Conservation (phyloP, 2,329 filamentous ascomycete species). For the Clonostachys chloroleuca region DNA sequence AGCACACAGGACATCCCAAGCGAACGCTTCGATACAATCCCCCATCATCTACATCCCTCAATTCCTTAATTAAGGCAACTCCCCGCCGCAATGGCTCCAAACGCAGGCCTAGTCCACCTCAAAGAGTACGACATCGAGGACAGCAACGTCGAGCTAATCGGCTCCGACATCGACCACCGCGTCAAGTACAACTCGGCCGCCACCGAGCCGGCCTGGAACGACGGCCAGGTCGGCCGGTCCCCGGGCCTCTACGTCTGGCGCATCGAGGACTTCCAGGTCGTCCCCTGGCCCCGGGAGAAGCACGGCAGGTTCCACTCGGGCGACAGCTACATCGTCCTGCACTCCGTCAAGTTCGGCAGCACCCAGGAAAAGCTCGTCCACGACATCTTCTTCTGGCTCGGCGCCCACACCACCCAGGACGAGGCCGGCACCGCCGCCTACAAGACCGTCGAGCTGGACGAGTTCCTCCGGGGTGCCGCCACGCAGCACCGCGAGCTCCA, state of each 20-base stretch:
- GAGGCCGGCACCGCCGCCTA: conserved; percentile 66
- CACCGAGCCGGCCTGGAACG: conserved; percentile 64
- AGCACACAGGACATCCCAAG: no score
- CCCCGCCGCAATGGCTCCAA: conserved; percentile 45
- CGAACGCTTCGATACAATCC: neutral
- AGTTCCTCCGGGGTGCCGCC: conserved; percentile 57
- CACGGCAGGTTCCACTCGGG: conserved; percentile 62
- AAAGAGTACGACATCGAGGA: conserved; percentile 65
- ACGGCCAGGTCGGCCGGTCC: conserved; percentile 44
- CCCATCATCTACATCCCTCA: neutral
- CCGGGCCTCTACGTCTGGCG: conserved; percentile 60
- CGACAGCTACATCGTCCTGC: conserved; percentile 63
- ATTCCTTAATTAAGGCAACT: neutral
- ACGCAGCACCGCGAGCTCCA: conserved; percentile 64
- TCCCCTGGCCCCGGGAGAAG: conserved; percentile 52
- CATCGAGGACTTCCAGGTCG: conserved; percentile 62
- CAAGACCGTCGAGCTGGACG: conserved; percentile 67
- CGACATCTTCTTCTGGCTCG: conserved; percentile 69
- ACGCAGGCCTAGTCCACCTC: conserved; percentile 56
- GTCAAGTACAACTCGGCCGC: conserved; percentile 64
- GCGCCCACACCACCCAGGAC: conserved; percentile 60
- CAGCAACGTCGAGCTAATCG: conserved; percentile 64
- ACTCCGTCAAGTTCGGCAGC: conserved; percentile 49
- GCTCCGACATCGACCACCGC: conserved; percentile 59
- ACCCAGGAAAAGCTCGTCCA: conserved; percentile 42